Base-by-base conservation (phyloP, 2,329 filamentous ascomycete species). In the Talaromyces sp. region DNA sequence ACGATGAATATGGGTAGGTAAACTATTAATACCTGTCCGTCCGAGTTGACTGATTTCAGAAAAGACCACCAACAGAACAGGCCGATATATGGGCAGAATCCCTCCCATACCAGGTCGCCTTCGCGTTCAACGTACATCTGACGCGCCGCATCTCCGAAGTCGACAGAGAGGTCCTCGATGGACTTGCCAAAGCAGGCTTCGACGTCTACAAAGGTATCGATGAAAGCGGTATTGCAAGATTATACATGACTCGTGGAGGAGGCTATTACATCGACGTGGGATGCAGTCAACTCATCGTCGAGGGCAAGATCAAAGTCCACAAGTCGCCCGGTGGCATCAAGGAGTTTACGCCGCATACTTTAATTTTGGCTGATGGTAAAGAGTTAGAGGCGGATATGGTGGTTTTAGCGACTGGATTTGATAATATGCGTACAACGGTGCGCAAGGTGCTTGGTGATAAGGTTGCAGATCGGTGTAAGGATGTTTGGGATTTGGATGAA, bases 381-480 rank as follows among this genome's bases (percentile, higher is more conserved):
- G 81, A 82, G 68, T 72, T 90, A 0, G 81, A 85, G 19, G 86
- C 87, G 0, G 88, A 90, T 67, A 82, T 89, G 67, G 83, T 90
- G 9, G 82, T 90, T 0, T 80, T 88, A 48, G 87, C 87, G 0
- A 89, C 87, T 0, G 87, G 83, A 3, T 90, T 89, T 69, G 83
- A 88, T 67, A 90, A 89, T 71, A 92, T 91, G 88, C 80, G 82
- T 11, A 87, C 85, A 0, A 84, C 85, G 22, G 85, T 88, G 1
- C 77, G 85, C n/a, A 79, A 81, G 37, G 84, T 89, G 22, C 82
- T 91, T 62, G 89, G 88, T 0, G 82, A 88, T 35, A 80, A 83
- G 19, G 79, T 90, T 10, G 87, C 86, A 0, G 83, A 86, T 60
- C 79, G 81, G 31, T 82, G 87, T 4, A 78, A 78, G 2, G 85